Percentiles rank a stretch among this genome's conserved stretches.
Conservation (phyloP, 768 basidiomycete species). For the Boletus barrowsii region DNA sequence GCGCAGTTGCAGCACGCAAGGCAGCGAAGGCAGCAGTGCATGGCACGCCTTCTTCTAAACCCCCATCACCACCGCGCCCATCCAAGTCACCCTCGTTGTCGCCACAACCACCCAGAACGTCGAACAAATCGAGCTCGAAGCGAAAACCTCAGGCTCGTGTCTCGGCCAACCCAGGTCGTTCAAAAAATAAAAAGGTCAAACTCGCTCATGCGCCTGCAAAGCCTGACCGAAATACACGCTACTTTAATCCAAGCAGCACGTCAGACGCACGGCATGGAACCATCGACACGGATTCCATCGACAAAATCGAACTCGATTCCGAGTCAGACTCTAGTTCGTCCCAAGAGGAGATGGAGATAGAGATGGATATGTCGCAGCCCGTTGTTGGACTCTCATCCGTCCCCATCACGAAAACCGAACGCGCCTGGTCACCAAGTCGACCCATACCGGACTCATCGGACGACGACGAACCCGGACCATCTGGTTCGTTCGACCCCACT, state of each 20-base stretch:
- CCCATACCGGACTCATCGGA: constrained; percentile 48
- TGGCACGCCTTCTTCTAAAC: not conserved
- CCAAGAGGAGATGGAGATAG: constrained; percentile 23
- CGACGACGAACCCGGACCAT: constrained; percentile 34
- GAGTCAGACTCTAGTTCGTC: constrained; percentile 26
- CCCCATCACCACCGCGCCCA: not conserved
- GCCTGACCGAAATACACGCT: constrained; percentile 20
- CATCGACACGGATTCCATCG: constrained; percentile 26
- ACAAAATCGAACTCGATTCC: constrained; percentile 37
- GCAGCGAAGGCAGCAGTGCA: constrained; percentile 43
- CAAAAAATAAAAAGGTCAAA: constrained; percentile 31
- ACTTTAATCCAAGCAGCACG: constrained; percentile 34
- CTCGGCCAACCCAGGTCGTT: constrained; percentile 17
- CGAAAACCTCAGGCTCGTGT: constrained; percentile 40
- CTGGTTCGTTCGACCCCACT: not conserved
- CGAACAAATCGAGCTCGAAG: constrained; percentile 38
- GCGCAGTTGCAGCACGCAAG: constrained; percentile 71
- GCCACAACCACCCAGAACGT: constrained; percentile 1
- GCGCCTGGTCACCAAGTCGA: constrained; percentile 61
- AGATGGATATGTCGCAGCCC: constrained; percentile 14
- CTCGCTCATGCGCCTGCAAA: constrained; percentile 27
- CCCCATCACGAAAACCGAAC: constrained; percentile 22
- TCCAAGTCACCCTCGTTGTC: constrained; percentile 10
- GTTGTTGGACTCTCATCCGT: constrained; percentile 8
- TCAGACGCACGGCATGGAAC: constrained; percentile 29